Evolutionary conservation across 2,329 filamentous ascomycete genomes (phyloP), one percentile per base, ranked within the genome.

Genomic region (Periconia digitata): DNA sequence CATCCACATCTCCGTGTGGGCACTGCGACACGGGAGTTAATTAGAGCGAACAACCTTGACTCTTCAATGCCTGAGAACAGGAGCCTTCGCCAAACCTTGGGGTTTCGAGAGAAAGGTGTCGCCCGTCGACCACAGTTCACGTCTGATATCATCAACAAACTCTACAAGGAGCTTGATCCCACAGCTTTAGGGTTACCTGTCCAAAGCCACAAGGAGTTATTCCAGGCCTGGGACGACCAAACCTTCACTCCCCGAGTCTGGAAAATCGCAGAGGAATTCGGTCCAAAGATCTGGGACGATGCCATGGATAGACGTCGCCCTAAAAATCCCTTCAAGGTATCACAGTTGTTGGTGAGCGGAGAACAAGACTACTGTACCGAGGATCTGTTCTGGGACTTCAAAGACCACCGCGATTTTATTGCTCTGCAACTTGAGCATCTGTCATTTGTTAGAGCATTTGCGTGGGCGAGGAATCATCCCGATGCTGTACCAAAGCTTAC

Each of bases 381-480:
- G 8, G 34, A 51, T 17, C 41, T 51, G 8, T 51, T 42, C 29
- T 51, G 34, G 13, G 21, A 44, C 8, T 21, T 38, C n/a, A 8
- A 21, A 5, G 18, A 37, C 8, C 44, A 47, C 20, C 37, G 44
- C 6, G 6, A 20, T 3, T 50, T 46, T 18, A 54, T 49, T 20
- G 32, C 24, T 12, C 34, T 54, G 8, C 51, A 54, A 15, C 43
- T 51, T 5, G 48, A 51, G 40, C 51, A 54, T 39, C 36, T 51
- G 8, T n/a, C 40, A 6, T 54, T 51, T 13, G 34, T 42, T 1
- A 51, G 46, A 29, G 51, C 47, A 2, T 46, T 40, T 12, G n/a
- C 29, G 2, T 45, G 40, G 16, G 39, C 22, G 16, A 2, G 22
- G 12, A 52, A 49, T 32, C 46, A 47, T 17, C n/a, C 12, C n/a